A percentile compares a stretch with the other conserved stretches of the same genome.
Evolutionary conservation across 352 stramenopile species (phyloP).

Genomic region (Phytopythium mirpurense): DNA sequence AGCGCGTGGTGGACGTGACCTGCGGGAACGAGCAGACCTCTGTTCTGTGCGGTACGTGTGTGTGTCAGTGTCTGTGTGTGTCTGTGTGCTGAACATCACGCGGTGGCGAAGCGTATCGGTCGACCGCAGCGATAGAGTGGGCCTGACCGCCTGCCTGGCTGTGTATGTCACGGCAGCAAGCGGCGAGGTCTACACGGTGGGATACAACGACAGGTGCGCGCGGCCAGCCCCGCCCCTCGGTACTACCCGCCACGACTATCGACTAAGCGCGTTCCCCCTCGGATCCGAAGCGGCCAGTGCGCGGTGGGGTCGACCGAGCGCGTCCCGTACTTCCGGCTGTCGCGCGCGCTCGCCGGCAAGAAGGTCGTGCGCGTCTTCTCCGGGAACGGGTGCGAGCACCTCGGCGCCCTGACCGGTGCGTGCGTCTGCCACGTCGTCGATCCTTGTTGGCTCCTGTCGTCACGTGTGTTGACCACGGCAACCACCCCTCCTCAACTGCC

Average conservation of each 20-base stretch:
- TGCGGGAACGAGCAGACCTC: constrained; percentile 91
- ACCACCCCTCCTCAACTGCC: background rate
- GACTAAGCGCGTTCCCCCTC: no score
- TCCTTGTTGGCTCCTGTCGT: no score
- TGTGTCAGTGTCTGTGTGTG: no score
- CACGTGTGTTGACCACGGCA: background rate
- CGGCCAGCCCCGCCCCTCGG: background rate
- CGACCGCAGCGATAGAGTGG: no score
- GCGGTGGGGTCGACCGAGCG: constrained; percentile 79
- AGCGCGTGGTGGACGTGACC: constrained; percentile 71
- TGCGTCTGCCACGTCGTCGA: background rate
- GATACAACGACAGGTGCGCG: constrained; percentile 89
- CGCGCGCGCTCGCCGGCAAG: constrained; percentile 53
- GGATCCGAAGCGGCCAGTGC: constrained; percentile 77
- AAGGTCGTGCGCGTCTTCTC: constrained; percentile 74
- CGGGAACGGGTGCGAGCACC: constrained; percentile 92
- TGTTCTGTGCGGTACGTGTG: constrained; percentile 61
- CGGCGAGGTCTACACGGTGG: constrained; percentile 84
- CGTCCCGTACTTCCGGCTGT: constrained; percentile 37
- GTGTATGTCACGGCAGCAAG: constrained; percentile 26
- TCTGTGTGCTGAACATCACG: no score
- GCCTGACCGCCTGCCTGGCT: no score
- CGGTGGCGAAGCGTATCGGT: no score
- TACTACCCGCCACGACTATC: no score
- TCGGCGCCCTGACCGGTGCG: constrained; percentile 73